phyloP scores from a whole-genome alignment of 2,329 filamentous ascomycete species.

The Paecilomyces dactylethromorphus region DNA sequence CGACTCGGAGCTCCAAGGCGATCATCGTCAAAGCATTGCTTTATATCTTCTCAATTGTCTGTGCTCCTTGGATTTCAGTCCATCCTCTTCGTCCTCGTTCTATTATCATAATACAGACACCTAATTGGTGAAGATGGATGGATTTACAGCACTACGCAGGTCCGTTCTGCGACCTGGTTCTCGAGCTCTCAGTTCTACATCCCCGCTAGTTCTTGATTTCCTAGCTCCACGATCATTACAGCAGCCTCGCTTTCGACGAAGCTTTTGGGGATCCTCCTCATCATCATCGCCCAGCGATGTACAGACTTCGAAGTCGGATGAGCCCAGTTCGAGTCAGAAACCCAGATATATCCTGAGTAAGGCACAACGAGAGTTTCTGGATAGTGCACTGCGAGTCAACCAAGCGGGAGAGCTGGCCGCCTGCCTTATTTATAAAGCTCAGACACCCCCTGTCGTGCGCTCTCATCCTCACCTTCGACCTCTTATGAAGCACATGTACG shows the following conservation, averaged over 20 bases:
- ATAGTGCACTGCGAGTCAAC: constrained; percentile 83
- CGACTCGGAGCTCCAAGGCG: not conserved
- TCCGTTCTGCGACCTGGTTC: constrained; percentile 11
- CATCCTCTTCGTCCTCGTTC: not conserved
- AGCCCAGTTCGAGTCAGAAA: constrained; percentile 11
- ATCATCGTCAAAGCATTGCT: constrained; percentile 2
- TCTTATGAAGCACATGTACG: constrained; percentile 96
- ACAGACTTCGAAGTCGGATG: not conserved
- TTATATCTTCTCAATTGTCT: not conserved
- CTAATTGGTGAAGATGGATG: constrained; percentile 14
- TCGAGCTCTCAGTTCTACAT: constrained; percentile 6
- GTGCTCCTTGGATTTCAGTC: not conserved
- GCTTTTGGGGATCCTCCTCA: constrained; percentile 16
- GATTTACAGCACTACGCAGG: constrained; percentile 16
- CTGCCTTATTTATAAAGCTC: constrained; percentile 84
- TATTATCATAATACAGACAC: not conserved
- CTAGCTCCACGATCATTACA: constrained; percentile 24
- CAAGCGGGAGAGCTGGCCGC: constrained; percentile 97
- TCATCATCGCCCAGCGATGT: constrained; percentile 25
- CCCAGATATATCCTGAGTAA: constrained; percentile 55
- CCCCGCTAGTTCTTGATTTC: constrained; percentile 29
- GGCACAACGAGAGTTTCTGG: constrained; percentile 67
- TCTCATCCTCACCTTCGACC: constrained; percentile 81
- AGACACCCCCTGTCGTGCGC: constrained; percentile 72
- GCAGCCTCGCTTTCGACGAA: constrained; percentile 18